Conservation (phyloP, 176 grass and related monocot genomes). For the Aegilops sharonensis region DNA sequence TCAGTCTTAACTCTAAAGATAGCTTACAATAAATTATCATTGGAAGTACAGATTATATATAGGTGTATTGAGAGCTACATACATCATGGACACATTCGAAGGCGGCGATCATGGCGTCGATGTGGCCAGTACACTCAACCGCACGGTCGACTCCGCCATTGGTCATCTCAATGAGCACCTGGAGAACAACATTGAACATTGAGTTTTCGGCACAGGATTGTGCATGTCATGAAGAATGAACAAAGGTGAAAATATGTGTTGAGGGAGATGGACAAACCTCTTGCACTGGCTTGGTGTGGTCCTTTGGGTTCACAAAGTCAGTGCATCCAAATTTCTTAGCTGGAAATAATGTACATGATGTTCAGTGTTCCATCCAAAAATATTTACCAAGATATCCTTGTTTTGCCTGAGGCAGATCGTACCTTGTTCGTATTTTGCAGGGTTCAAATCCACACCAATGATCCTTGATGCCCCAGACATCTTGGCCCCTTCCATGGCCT, state of each 20-base stretch:
- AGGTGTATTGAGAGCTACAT: background rate
- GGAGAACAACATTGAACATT: background rate
- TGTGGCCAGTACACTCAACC: conserved; percentile 75
- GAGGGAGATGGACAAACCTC: conserved; percentile 35
- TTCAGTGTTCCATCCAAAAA: background rate
- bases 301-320: conserved; percentile 84
- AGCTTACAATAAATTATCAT: no score
- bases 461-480: conserved; percentile 78
- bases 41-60: no score
- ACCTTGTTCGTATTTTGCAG: conserved; percentile 75
- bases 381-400: background rate
- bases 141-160: conserved; percentile 70
- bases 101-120: conserved; percentile 79
- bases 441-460: conserved; percentile 83
- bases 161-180: conserved; percentile 90
- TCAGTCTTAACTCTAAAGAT: background rate
- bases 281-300: conserved; percentile 67
- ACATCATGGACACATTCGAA: conserved; percentile 90
- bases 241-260: background rate
- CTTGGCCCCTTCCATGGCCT: conserved; percentile 89
- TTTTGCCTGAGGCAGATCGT: background rate
- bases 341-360: conserved; percentile 10
- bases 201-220: background rate
- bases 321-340: conserved; percentile 87
- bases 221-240: background rate